Conservation (phyloP, 805 yeast species). For the Starmerella tilneyi region DNA sequence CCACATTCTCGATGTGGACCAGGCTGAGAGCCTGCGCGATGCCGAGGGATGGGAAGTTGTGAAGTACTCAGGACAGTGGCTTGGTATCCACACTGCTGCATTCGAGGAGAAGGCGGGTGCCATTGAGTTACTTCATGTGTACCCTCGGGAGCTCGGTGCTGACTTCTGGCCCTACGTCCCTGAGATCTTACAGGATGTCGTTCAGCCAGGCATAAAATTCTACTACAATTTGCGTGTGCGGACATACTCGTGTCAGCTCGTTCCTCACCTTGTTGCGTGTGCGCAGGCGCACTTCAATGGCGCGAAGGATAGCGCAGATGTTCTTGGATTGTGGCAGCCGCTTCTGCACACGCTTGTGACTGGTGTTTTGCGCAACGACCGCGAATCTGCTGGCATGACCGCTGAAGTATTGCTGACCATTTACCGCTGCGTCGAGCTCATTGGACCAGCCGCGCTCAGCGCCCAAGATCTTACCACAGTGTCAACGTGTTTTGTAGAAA, state of each 20-base stretch:
- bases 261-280: conserved; percentile 65
- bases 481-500: conserved; percentile 49
- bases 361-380: conserved; percentile 47
- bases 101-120: conserved; percentile 90
- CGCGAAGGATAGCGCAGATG: conserved; percentile 37
- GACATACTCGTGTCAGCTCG: conserved; percentile 74
- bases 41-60: conserved; percentile 95
- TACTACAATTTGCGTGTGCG: conserved; percentile 91
- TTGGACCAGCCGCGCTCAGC: conserved; percentile 49
- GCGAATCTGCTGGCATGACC: conserved; percentile 73
- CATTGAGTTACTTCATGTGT: conserved; percentile 72
- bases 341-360: conserved; percentile 57
- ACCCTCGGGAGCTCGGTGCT: conserved; percentile 74
- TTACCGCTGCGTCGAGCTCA: conserved; percentile 50
- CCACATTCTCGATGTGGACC: conserved; percentile 76
- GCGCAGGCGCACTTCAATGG: conserved; percentile 45
- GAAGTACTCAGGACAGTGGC: conserved; percentile 78
- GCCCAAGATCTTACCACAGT: conserved; percentile 45
- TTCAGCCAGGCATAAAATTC: conserved; percentile 80
- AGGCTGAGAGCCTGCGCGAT: conserved; percentile 68
- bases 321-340: conserved; percentile 59
- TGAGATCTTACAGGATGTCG: conserved; percentile 66
- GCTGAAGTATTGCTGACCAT: conserved; percentile 69
- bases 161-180: conserved; percentile 74
- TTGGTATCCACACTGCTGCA: conserved; percentile 90